phyloP scores from a whole-genome alignment of 2,329 filamentous ascomycete genomes.

The Gaeumannomyces tritici region DNA sequence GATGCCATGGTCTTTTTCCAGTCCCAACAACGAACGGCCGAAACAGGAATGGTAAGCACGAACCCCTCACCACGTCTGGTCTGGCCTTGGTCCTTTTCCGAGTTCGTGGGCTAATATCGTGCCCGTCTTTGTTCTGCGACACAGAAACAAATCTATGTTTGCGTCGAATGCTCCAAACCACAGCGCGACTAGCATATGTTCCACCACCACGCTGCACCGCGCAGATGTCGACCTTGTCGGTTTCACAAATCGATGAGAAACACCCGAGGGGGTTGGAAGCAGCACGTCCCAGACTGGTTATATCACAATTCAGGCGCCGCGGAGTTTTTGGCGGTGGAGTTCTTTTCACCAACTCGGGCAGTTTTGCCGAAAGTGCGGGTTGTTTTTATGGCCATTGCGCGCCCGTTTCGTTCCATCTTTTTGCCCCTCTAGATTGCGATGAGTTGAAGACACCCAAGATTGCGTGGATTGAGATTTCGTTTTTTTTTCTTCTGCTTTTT shows the following conservation, averaged over 20 bases:
- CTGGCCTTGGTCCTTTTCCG: background rate
- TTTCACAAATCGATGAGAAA: background rate
- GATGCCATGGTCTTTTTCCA: constrained; percentile 97
- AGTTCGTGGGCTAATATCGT: background rate
- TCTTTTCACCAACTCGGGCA: background rate
- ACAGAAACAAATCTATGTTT: constrained; percentile 89
- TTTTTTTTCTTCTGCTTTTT: no score
- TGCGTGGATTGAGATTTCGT: no score
- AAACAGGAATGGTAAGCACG: constrained; percentile 88
- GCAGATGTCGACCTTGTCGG: background rate
- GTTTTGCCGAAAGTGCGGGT: background rate
- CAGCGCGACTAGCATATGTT: background rate
- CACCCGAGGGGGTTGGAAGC: background rate
- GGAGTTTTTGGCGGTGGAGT: background rate
- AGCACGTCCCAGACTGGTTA: background rate
- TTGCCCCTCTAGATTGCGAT: background rate
- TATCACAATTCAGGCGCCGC: background rate
- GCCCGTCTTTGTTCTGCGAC: constrained; percentile 14
- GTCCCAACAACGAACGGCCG: constrained; percentile 90
- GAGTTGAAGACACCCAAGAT: no score
- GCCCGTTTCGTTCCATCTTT: background rate
- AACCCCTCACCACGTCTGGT: constrained; percentile 2
- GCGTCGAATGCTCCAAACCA: constrained; percentile 59
- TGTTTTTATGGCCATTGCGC: background rate
- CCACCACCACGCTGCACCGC: no score